Evolutionary conservation across 1,139 yeast species (phyloP), one percentile per base, ranked within the genome.

Genomic region (Ashbya aceris): DNA sequence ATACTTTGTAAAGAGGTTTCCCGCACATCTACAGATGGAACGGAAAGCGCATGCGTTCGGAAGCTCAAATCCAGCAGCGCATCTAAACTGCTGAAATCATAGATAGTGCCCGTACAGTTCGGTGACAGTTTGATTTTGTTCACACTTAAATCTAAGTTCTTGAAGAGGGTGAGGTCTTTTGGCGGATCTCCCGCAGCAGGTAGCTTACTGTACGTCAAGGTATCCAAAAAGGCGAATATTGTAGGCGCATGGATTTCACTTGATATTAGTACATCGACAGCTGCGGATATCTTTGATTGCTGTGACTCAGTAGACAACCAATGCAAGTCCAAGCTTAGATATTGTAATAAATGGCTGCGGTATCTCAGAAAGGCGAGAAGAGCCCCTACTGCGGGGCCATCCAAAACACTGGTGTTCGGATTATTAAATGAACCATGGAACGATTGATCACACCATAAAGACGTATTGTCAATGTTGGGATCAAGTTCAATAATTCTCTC

Each of bases 291-390:
- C 47, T 79, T 70, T 1, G 83, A 70, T 1, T 73, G 61, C 0
- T 85, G 73, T 1, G 78, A 76, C 27, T 58, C 53, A 2, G 52
- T 55, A 12, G 80, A 71, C n/a, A 78, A 68, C 44, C 71, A 71
- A 54, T 83, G 87, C 28, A 86, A 68, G 50, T 85, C 93, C 44
- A 82, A 63, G n/a, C 91, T 75, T 43, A 85, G 63, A 52, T 79
- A 77, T 49, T 82, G 84, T 29, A 85, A 65, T 7, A 82, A 65
- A 26, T 71, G 66, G 37, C 77, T 73, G 55, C 95, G 71, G 50
- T 77, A 81, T 36, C 68, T 71, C 44, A 82, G 70, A 52, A 84
- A 83, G 0, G 79, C 68, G 36, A 77, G 66, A 42, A 85, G 67
- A 0, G 94, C 70, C 29, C 76, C 72, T 38, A 74, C 65, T n/a